Conservation (phyloP, 805 yeast species). For the Suhomyces sp. region DNA sequence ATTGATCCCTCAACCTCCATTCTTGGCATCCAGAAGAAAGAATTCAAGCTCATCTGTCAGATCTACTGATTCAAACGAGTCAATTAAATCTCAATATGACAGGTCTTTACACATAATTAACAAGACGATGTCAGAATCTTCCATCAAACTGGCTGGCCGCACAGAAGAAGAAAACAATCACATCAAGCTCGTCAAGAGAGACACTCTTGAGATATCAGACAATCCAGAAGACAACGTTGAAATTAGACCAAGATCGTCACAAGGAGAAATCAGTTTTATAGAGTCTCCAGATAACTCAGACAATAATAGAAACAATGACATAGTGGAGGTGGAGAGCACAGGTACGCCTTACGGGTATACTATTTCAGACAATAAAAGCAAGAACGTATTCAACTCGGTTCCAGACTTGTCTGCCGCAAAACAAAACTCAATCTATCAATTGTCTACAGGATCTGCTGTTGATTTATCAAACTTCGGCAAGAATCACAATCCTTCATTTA, state of each 20-base stretch:
- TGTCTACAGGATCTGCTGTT: constrained; percentile 34
- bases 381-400: constrained; percentile 11
- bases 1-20: constrained; percentile 7
- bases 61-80: constrained; percentile 9
- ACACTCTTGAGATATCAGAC: neutral
- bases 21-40: constrained; percentile 1
- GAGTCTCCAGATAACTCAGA: neutral
- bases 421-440: constrained; percentile 9
- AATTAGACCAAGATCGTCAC: constrained; percentile 7
- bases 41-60: constrained; percentile 5
- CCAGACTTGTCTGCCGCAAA: constrained; percentile 13
- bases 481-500: constrained; percentile 37
- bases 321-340: no score
- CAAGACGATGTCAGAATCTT: constrained; percentile 13
- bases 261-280: constrained; percentile 7
- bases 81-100: constrained; percentile 6
- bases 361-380: neutral
- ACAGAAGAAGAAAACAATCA: constrained; percentile 3
- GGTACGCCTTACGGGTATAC: constrained; percentile 2
- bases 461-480: constrained; percentile 43
- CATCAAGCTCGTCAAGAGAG: constrained; percentile 1
- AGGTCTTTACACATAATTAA: constrained; percentile 12
- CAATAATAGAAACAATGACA: neutral
- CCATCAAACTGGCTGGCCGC: constrained; percentile 7
- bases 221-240: neutral